Evolutionary conservation across 768 basidiomycete species (phyloP).

Genomic region (Russula olivacea): DNA sequence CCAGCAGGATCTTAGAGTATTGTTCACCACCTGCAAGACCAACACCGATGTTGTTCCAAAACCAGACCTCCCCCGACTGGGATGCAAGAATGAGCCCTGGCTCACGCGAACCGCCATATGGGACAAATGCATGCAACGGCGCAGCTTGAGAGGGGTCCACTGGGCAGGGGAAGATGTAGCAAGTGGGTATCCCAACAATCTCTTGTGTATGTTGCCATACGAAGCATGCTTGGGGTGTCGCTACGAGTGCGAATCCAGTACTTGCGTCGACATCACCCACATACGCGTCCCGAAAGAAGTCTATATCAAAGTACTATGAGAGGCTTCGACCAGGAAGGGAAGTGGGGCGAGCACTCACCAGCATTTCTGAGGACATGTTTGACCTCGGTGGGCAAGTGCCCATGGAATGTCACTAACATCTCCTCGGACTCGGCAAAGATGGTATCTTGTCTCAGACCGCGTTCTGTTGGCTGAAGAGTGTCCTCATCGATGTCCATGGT

Average conservation of each 20-base stretch:
- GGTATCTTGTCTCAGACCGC: slow-evolving; percentile 31
- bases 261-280: slow-evolving; percentile 63
- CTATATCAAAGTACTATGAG: slow-evolving; percentile 33
- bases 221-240: slow-evolving; percentile 68
- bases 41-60: slow-evolving; percentile 85
- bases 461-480: slow-evolving; percentile 38
- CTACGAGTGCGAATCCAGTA: slow-evolving; percentile 70
- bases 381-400: slow-evolving; percentile 65
- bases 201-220: slow-evolving; percentile 80
- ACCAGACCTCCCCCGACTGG: slow-evolving; percentile 62
- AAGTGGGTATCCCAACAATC: slow-evolving; percentile 67
- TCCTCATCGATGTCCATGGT: slow-evolving; percentile 65
- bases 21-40: slow-evolving; percentile 77
- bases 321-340: neutral
- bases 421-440: slow-evolving; percentile 72
- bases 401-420: slow-evolving; percentile 59
- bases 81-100: slow-evolving; percentile 83
- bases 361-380: slow-evolving; percentile 64
- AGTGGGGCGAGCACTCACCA: slow-evolving; percentile 38
- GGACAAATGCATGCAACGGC: slow-evolving; percentile 51
- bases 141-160: slow-evolving; percentile 46
- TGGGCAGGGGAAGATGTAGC: slow-evolving; percentile 78
- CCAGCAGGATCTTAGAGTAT: slow-evolving; percentile 46
- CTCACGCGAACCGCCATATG: slow-evolving; percentile 62
- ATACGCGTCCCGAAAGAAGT: slow-evolving; percentile 62